Conservation (phyloP, 306 rosid species). For the Oemleria cerasiformis region DNA sequence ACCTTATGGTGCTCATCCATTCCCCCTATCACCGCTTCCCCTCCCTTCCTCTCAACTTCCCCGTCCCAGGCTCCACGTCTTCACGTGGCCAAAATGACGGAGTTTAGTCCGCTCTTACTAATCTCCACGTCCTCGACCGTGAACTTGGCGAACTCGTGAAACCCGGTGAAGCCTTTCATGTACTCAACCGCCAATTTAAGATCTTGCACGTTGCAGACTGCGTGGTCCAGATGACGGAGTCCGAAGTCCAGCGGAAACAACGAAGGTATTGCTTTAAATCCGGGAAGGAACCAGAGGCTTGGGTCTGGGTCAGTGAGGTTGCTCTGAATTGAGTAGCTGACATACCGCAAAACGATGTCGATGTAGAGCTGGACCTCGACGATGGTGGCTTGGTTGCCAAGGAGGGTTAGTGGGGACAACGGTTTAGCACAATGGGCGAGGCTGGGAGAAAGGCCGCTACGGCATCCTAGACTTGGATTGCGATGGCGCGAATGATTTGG, state of each 20-base stretch:
- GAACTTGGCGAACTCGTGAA: too few relatives aligned
- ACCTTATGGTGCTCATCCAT: too few relatives aligned
- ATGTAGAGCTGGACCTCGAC: slow-evolving; percentile 77
- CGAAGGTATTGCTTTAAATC: slow-evolving; percentile 49
- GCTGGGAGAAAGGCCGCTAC: slow-evolving; percentile 54
- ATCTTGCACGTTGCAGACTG: too few relatives aligned
- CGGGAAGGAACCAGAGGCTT: slow-evolving; percentile 53
- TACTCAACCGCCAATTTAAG: too few relatives aligned
- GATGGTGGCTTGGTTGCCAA: slow-evolving; percentile 39
- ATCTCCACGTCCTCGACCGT: too few relatives aligned
- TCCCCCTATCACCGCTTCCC: too few relatives aligned
- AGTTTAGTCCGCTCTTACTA: too few relatives aligned
- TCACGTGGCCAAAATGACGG: slow-evolving; percentile 82
- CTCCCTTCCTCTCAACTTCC: too few relatives aligned
- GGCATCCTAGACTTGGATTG: slow-evolving; percentile 70
- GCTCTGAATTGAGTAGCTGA: slow-evolving; percentile 46
- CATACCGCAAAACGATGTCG: slow-evolving; percentile 77
- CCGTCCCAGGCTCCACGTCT: slow-evolving; percentile 68
- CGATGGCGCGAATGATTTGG: slow-evolving; percentile 79
- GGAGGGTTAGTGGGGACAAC: too few relatives aligned
- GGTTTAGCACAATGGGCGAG: slow-evolving; percentile 57
- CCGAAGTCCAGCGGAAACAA: slow-evolving; percentile 40
- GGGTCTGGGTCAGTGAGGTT: slow-evolving; percentile 23
- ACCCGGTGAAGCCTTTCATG: too few relatives aligned
- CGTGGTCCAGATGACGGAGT: too few relatives aligned